A percentile compares a stretch with the other conserved stretches of the same genome.
These are phyloP conservation scores for Benincasa hispida DNA, from an alignment of 306 rosid genomes.

Conservation along the genomic window DNA sequence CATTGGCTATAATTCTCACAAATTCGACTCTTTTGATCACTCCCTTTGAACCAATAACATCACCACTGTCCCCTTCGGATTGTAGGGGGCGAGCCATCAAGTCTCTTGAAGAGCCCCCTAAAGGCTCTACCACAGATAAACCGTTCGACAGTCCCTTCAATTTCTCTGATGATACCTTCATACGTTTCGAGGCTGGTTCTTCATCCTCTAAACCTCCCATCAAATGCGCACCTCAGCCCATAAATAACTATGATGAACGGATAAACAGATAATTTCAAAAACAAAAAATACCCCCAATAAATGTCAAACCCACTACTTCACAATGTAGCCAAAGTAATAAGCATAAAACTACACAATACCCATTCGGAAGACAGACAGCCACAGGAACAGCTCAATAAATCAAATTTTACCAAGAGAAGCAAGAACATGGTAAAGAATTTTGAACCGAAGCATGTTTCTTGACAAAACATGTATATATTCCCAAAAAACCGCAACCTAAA, in stretches of 20 bases:
- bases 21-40: conserved; percentile 75
- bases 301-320: not conserved
- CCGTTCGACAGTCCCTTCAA: conserved; percentile 74
- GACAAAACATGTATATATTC: not conserved
- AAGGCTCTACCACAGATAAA: conserved; percentile 43
- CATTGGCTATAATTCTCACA: conserved; percentile 89
- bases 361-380: not conserved
- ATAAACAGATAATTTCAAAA: conserved; percentile 9
- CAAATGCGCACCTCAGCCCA: conserved; percentile 99
- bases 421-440: not conserved
- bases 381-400: not conserved
- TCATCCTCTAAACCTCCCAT: conserved; percentile 99
- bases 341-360: not conserved
- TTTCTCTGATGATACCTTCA: conserved; percentile 61
- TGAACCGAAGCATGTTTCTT: not conserved
- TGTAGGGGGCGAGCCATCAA: conserved; percentile 92
- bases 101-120: conserved; percentile 57
- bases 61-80: conserved; percentile 54
- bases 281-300: not conserved
- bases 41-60: conserved; percentile 86
- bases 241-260: conserved; percentile 34
- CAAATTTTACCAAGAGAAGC: not conserved
- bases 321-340: conserved; percentile 2
- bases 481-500: not conserved
- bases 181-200: conserved; percentile 93